Percentiles rank a stretch among this genome's conserved stretches.
Conservation (phyloP, 2,329 filamentous ascomycete species). For the Colletotrichum brevisporum region DNA sequence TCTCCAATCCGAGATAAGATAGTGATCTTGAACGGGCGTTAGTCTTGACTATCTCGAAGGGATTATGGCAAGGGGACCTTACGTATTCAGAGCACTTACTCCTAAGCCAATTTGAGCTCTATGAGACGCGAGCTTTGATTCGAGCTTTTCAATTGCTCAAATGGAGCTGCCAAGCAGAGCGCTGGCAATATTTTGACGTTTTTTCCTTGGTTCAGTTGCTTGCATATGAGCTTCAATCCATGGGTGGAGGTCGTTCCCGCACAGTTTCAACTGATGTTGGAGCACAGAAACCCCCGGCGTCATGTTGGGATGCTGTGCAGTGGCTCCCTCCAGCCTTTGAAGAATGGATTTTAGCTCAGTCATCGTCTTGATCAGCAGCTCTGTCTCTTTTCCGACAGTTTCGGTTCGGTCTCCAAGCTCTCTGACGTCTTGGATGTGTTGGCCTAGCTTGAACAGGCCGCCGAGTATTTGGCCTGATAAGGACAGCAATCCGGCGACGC, state of each 20-base stretch:
- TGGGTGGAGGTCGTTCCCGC: neutral
- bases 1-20: neutral
- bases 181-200: neutral
- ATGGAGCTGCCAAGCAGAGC: neutral
- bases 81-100: neutral
- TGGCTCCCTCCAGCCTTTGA: neutral
- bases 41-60: neutral
- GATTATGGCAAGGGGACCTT: neutral
- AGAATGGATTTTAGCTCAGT: neutral
- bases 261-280: neutral
- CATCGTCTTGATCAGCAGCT: neutral
- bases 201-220: neutral
- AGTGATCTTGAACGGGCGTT: neutral
- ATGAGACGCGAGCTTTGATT: neutral
- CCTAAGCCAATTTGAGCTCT: neutral
- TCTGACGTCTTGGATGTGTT: neutral
- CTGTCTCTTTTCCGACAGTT: neutral
- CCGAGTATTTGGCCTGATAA: neutral
- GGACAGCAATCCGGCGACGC: constrained; percentile 6
- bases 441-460: constrained; percentile 7
- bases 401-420: neutral
- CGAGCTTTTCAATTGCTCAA: neutral
- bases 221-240: neutral
- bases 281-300: neutral
- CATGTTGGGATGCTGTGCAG: neutral